Evolutionary conservation across 2,329 filamentous ascomycete genomes (phyloP), one percentile per base, ranked within the genome.

Genomic region (Pseudocercospora cruenta): DNA sequence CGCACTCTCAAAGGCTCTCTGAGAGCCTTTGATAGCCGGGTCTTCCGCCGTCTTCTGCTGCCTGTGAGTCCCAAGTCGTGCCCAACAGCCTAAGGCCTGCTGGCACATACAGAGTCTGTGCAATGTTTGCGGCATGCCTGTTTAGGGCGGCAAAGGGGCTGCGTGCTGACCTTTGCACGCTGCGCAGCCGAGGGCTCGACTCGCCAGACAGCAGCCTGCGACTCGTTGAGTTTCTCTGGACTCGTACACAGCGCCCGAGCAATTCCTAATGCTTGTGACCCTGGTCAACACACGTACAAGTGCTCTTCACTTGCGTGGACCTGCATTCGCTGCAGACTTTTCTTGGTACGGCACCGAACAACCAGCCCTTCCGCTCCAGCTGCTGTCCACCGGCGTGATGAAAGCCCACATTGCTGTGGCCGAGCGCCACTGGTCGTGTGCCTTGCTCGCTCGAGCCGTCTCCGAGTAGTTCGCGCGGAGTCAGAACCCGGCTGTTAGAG

Each of bases 401-500:
- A 51, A 14, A 19, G 55, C 31, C 28, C 31, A 58, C 55, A 28
- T n/a, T 54, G 24, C 51, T 54, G 24, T 54, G 24, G 24, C 51
- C 51, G 24, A 28, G 49, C 54, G 54, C 54, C 54, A 58, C 54
- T 33, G 54, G 31, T 58, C 28, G 54, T 39, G 31, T 58, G 28
- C 54, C 54, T 33, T 58, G 28, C 55, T 58, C 55, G 55, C 55
- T 58, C 55, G 28, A 58, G 55, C 55, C 55, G 55, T 39, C n/a
- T 43, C 55, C 55, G 55, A 58, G 33, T 7, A 58, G 55, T 58
- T 58, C 55, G 55, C n/a, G 55, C 55, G 55, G 55, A 58, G 55
- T 58, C 51, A 55, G 24, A 55, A 28, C 24, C 51, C 26, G 31
- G 31, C 28, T 36, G 28, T 28, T 21, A 36, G 55, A 58, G 26